Evolutionary conservation across 345 rosid species (phyloP), one percentile per base, ranked within the genome.

Genomic region (Hibiscus trionum): DNA sequence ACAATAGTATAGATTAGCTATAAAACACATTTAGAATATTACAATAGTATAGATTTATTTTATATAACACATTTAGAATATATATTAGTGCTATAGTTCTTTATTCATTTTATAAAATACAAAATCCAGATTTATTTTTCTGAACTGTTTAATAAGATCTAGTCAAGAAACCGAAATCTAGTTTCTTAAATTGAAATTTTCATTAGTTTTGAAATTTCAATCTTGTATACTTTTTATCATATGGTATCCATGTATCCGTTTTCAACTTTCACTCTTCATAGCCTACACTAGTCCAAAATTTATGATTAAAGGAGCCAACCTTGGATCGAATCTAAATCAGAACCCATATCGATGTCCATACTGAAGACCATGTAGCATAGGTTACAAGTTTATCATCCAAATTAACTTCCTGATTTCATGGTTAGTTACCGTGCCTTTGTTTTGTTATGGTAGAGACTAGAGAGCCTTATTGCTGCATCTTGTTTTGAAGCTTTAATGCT

Each of bases 401-500:
- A 27, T 65, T 65, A 42, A 39, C n/a, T 42, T 42, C 69, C 24
- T 29, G 44, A 42, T 66, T 10, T 44, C 47, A 9, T 8, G 10
- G 11, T 24, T 37, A 44, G 24, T 44, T 44, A 4, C 35, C 3
- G 55, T 66, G n/a, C 35, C 33, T 66, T 52, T 24, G 55, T 42
- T 44, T 44, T 44, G 35, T 24, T 21, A 66, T 44, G 55, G 69
- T 10, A 42, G 47, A 42, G 47, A 42, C 12, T 61, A 15, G 21
- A 15, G 49, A 62, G 26, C 24, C 1, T 3, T 35, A 35, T 8
- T 12, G 33, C n/a, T 15, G 46, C 11, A 2, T 39, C 11, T 4
- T 8, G 15, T 65, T 64, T 65, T 65, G 69, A 65, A 65, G 55
- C 69, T 65, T 42, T 44, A 50, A 66, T 44, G 70, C 44, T 39